These are phyloP conservation scores for Pseudotsuga menziesii DNA, from an alignment of 75 land plant species.

Conservation along the genomic window DNA sequence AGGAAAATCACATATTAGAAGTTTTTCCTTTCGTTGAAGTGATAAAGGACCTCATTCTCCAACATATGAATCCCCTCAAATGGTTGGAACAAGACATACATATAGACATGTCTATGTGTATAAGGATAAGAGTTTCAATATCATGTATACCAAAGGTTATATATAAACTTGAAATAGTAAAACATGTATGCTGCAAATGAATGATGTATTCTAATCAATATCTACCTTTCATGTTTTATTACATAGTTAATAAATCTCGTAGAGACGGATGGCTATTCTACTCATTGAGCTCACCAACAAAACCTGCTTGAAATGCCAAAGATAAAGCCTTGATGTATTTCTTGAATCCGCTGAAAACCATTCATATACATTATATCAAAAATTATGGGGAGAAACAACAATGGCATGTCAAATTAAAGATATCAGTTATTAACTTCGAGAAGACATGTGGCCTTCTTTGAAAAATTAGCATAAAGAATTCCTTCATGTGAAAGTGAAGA, in stretches of 20 bases:
- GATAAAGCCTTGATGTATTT: slow-evolving; percentile 84
- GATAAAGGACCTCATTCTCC: background rate
- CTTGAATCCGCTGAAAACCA: slow-evolving; percentile 64
- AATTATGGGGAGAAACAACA: background rate
- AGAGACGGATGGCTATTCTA: background rate
- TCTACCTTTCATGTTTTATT: background rate
- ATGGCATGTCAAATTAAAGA: background rate
- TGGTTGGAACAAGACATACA: no score
- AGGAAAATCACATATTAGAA: background rate
- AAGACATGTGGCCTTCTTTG: no score
- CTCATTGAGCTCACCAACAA: slow-evolving; percentile 61
- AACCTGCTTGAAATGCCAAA: slow-evolving; percentile 84
- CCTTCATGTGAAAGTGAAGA: no score
- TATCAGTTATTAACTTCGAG: no score
- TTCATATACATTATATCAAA: slow-evolving; percentile 1
- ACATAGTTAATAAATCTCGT: background rate
- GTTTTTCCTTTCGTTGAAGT: background rate
- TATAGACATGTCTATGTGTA: no score
- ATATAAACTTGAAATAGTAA: no score
- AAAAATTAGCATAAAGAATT: no score
- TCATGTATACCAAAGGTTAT: no score
- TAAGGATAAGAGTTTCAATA: no score
- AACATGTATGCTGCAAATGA: no score
- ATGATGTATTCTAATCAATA: background rate
- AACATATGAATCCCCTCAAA: background rate